Conservation (phyloP, 225 moss, liverwort and hornwort species). For the Lunularia cruciata region DNA sequence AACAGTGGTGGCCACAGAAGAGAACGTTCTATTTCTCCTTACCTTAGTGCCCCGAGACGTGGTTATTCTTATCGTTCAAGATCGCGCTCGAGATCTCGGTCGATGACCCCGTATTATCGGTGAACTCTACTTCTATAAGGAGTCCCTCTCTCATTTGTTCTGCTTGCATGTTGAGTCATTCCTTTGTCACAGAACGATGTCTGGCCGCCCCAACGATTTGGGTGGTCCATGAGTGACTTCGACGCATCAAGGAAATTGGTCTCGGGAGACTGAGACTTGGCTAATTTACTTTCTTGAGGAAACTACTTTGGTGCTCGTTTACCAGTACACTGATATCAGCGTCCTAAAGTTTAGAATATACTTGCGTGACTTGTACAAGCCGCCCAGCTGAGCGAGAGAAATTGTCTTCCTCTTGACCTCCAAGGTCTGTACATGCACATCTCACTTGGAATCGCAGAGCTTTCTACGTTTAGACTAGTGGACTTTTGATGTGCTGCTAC, state of each 20-base stretch:
- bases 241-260: background rate
- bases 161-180: background rate
- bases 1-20: constrained; percentile 36
- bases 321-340: background rate
- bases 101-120: constrained; percentile 55
- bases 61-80: constrained; percentile 44
- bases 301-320: background rate
- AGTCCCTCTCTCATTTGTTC: background rate
- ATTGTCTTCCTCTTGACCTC: background rate
- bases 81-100: constrained; percentile 39
- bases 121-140: constrained; percentile 17
- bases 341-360: background rate
- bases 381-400: background rate
- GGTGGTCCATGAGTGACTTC: background rate
- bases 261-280: background rate
- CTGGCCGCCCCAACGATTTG: background rate
- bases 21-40: constrained; percentile 42
- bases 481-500: background rate
- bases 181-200: background rate
- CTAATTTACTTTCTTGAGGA: background rate
- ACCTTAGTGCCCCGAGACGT: constrained; percentile 38
- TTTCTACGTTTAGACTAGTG: no score
- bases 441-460: background rate
- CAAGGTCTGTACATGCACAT: constrained; percentile 2
- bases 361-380: background rate